phyloP scores from a whole-genome alignment of 83 land plant genomes.

The Diphasiastrum complanatum region DNA sequence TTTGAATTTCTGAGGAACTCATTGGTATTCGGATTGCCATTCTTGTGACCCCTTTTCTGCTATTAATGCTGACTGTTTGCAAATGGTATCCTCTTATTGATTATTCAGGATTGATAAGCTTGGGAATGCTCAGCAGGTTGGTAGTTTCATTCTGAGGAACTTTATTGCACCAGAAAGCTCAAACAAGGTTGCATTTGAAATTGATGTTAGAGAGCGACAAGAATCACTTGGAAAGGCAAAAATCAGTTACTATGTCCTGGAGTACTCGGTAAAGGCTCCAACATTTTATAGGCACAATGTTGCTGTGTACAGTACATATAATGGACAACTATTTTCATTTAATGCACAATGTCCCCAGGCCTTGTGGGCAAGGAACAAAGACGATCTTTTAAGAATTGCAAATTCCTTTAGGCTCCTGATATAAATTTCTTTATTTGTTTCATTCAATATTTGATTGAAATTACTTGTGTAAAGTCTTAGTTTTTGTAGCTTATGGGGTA shows the following conservation, averaged over 20 bases:
- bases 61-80: not conserved
- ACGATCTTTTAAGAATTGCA: slow-evolving; percentile 48
- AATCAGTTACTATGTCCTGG: slow-evolving; percentile 63
- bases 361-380: slow-evolving; percentile 44
- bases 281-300: slow-evolving; percentile 72
- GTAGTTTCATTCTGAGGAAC: slow-evolving; percentile 49
- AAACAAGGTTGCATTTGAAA: slow-evolving; percentile 42
- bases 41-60: too few species aligned
- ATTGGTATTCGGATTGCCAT: too few species aligned
- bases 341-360: slow-evolving; percentile 79
- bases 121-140: slow-evolving; percentile 76
- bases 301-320: slow-evolving; percentile 51
- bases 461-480: too few species aligned
- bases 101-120: slow-evolving; percentile 58
- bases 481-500: too few species aligned
- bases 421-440: too few species aligned
- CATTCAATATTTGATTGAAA: too few species aligned
- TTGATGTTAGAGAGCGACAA: slow-evolving; percentile 43
- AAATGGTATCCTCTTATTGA: not conserved
- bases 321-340: slow-evolving; percentile 54
- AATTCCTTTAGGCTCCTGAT: slow-evolving; percentile 50
- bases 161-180: slow-evolving; percentile 44
- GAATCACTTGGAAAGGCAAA: slow-evolving; percentile 22
- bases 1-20: too few species aligned
- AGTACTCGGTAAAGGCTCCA: slow-evolving; percentile 64